Evolutionary conservation across 2,329 filamentous ascomycete species (phyloP).

Genomic region (Leptosphaerulina australis): DNA sequence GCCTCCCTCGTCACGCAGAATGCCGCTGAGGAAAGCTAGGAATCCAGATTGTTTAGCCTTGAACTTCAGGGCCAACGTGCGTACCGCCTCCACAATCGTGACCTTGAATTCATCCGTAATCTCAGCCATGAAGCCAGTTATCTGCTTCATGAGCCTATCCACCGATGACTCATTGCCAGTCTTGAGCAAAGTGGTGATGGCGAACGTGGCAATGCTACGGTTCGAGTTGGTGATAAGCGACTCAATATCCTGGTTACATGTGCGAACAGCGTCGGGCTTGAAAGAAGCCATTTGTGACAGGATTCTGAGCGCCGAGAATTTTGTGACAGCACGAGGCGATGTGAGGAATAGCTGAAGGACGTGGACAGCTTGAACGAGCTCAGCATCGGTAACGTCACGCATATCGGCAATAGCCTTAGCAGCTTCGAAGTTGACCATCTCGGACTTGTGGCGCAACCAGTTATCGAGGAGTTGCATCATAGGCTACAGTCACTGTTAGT

Average conservation of each 20-base stretch:
- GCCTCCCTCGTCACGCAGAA: slow-evolving; percentile 92
- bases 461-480: slow-evolving; percentile 98
- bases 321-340: slow-evolving; percentile 92
- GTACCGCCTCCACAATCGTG: slow-evolving; percentile 98
- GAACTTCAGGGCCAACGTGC: slow-evolving; percentile 96
- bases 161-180: slow-evolving; percentile 98
- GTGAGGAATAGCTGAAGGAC: slow-evolving; percentile 96
- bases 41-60: slow-evolving; percentile 97
- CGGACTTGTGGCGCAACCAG: slow-evolving; percentile 97
- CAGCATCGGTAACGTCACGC: slow-evolving; percentile 87
- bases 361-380: slow-evolving; percentile 90
- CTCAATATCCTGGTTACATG: slow-evolving; percentile 97
- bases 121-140: slow-evolving; percentile 96
- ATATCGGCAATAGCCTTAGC: slow-evolving; percentile 98
- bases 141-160: slow-evolving; percentile 97
- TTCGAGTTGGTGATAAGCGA: slow-evolving; percentile 96
- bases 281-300: slow-evolving; percentile 96
- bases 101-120: slow-evolving; percentile 99
- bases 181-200: slow-evolving; percentile 96
- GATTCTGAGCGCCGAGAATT: slow-evolving; percentile 95
- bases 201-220: slow-evolving; percentile 96
- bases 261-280: slow-evolving; percentile 89
- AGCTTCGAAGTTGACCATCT: slow-evolving; percentile 92
- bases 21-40: slow-evolving; percentile 96
- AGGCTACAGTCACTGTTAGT: slow-evolving; percentile 55